Evolutionary conservation across 345 rosid species (phyloP).

Genomic region (Hibiscus mutabilis): DNA sequence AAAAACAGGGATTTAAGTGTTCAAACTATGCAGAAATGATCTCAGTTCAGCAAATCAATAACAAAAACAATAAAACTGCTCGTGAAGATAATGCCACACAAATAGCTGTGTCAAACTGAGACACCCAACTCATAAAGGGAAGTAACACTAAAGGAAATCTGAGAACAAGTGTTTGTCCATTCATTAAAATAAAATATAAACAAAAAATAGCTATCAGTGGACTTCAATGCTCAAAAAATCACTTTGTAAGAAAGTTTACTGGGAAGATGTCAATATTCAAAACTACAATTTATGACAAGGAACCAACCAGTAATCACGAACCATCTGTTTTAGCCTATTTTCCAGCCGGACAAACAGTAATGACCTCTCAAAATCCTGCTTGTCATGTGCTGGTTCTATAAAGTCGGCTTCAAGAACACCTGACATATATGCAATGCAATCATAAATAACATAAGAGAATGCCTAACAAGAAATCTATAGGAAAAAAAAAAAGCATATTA

Average conservation of each 20-base stretch:
- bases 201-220: not conserved
- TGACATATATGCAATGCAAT: slow-evolving; percentile 24
- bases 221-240: not conserved
- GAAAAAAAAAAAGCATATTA: slow-evolving; percentile 27
- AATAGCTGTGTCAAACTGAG: too few relatives aligned
- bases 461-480: slow-evolving; percentile 13
- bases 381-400: slow-evolving; percentile 94
- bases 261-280: not conserved
- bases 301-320: slow-evolving; percentile 67
- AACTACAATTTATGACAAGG: not conserved
- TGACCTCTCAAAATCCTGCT: slow-evolving; percentile 96
- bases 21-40: too few relatives aligned
- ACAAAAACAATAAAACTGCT: not conserved
- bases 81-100: not conserved
- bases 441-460: slow-evolving; percentile 14
- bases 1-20: not conserved
- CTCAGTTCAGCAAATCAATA: not conserved
- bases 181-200: not conserved
- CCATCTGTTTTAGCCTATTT: slow-evolving; percentile 59
- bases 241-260: not conserved
- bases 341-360: slow-evolving; percentile 65
- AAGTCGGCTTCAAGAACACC: slow-evolving; percentile 97
- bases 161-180: not conserved
- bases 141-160: not conserved
- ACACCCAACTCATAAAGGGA: not conserved